These are phyloP conservation scores for Backusella parvicylindrica DNA, from an alignment of 192 early-diverging fungal species.

Conservation along the genomic window DNA sequence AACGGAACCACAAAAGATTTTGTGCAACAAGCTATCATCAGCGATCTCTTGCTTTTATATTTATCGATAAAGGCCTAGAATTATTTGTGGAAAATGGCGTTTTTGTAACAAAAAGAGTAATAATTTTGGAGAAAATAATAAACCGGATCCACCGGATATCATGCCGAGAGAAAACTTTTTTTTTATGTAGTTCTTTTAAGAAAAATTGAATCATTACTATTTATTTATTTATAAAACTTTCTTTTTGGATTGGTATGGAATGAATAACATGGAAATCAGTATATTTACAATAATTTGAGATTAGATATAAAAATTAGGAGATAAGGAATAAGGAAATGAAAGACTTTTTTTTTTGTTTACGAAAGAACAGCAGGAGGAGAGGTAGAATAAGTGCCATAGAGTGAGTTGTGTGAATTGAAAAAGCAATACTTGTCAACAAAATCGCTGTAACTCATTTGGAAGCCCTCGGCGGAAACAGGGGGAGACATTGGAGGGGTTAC, in stretches of 20 bases:
- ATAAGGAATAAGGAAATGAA: neutral
- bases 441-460: slow-evolving; percentile 24
- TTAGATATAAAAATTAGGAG: neutral
- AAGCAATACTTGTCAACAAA: slow-evolving; percentile 59
- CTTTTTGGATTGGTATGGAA: neutral
- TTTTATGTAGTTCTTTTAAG: neutral
- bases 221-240: slow-evolving; percentile 6
- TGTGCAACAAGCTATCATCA: neutral
- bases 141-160: neutral
- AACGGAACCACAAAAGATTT: neutral
- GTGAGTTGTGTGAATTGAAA: slow-evolving; percentile 25
- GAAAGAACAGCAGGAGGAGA: slow-evolving; percentile 11
- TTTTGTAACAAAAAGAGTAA: neutral
- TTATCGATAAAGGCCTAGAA: slow-evolving; percentile 2
- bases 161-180: neutral
- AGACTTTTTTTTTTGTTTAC: neutral
- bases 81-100: neutral
- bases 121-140: neutral
- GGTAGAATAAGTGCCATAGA: neutral
- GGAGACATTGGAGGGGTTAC: neutral
- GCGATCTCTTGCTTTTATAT: neutral
- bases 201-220: neutral
- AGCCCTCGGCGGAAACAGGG: slow-evolving; percentile 2
- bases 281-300: slow-evolving; percentile 2
- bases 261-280: neutral